These are phyloP conservation scores for Ehretia macrophylla DNA, from an alignment of 257 asterid species.

Conservation along the genomic window DNA sequence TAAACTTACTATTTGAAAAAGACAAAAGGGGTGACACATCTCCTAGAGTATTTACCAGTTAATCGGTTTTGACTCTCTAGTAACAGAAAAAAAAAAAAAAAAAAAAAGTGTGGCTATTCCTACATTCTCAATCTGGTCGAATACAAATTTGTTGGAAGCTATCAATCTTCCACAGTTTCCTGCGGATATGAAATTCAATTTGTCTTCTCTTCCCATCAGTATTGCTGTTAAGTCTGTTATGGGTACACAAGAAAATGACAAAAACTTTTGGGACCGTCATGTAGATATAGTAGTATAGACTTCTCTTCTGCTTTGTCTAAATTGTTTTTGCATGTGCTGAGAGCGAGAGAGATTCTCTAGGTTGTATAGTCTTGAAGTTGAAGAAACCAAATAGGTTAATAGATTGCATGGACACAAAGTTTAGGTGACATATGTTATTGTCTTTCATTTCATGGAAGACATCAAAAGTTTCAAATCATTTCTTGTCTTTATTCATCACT, in stretches of 20 bases:
- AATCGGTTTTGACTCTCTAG: too few species aligned
- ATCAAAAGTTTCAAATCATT: constrained; percentile 6
- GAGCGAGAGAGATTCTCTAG: constrained; percentile 4
- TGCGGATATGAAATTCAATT: constrained; percentile 8
- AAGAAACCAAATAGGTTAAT: constrained; percentile 15
- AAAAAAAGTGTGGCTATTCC: background rate
- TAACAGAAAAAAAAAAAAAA: too few species aligned
- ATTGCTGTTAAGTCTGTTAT: constrained; percentile 16
- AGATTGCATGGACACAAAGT: constrained; percentile 27
- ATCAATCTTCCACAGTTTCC: constrained; percentile 13
- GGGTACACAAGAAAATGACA: constrained; percentile 12
- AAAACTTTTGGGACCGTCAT: constrained; percentile 32
- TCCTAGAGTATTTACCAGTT: too few species aligned
- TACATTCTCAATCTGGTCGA: background rate
- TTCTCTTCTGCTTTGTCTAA: background rate
- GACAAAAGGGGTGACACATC: too few species aligned
- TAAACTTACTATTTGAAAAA: too few species aligned
- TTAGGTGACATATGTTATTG: constrained; percentile 10
- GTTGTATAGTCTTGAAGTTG: constrained; percentile 17
- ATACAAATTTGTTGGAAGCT: constrained; percentile 10
- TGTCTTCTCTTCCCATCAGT: background rate
- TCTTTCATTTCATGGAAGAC: constrained; percentile 1
- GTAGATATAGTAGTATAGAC: too few species aligned
- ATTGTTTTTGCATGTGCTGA: background rate
- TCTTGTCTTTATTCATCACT: constrained; percentile 17